phyloP scores from a whole-genome alignment of 2,329 filamentous ascomycete species.

The Hypoxylon sp. region DNA sequence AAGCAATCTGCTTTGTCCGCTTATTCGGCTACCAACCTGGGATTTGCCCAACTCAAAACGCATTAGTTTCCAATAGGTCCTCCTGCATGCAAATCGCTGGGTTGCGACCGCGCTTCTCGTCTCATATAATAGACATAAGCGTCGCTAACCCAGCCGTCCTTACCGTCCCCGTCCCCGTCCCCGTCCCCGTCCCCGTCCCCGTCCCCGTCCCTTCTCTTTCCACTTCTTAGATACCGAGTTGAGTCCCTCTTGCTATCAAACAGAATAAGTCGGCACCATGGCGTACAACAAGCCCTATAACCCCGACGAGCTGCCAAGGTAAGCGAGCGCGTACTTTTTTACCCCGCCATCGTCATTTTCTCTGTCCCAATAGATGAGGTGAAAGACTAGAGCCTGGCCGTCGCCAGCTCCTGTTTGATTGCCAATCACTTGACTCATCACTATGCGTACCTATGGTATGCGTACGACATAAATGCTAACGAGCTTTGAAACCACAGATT shows the following conservation, averaged over 20 bases:
- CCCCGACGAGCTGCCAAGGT: conserved; percentile 94
- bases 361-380: conserved; percentile 6
- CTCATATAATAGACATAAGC: conserved; percentile 31
- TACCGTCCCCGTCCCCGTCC: too few species aligned
- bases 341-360: conserved; percentile 46
- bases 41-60: conserved; percentile 27
- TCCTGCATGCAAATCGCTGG: conserved; percentile 19
- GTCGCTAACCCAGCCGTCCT: conserved; percentile 13
- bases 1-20: conserved; percentile 26
- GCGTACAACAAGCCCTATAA: conserved; percentile 95
- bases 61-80: not conserved
- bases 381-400: conserved; percentile 5
- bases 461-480: conserved; percentile 16
- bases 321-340: conserved; percentile 54
- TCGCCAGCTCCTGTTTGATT: conserved; percentile 23
- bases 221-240: conserved; percentile 6
- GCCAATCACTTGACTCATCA: conserved; percentile 17
- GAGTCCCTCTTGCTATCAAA: not conserved
- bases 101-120: conserved; percentile 28
- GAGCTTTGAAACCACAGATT: conserved; percentile 55
- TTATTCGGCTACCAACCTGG: conserved; percentile 11
- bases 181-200: too few species aligned
- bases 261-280: conserved; percentile 65
- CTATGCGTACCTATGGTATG: conserved; percentile 28
- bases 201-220: conserved; percentile 13